These are phyloP conservation scores for Psophocarpus tetragonolobus DNA, from an alignment of 306 rosid genomes.

Conservation along the genomic window DNA sequence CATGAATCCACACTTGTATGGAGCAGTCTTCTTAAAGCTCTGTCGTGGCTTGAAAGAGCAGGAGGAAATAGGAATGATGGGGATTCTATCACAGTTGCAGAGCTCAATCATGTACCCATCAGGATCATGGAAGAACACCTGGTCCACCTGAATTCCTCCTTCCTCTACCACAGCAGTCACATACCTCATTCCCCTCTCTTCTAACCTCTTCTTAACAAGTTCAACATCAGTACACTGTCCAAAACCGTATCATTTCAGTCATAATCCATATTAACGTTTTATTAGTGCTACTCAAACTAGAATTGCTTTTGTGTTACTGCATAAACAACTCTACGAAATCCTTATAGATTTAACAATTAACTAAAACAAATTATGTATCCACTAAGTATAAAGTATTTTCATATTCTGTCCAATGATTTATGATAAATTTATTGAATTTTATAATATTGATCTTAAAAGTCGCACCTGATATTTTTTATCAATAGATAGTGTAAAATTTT, in stretches of 20 bases:
- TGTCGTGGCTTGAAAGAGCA: slow-evolving; percentile 61
- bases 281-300: neutral
- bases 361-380: neutral
- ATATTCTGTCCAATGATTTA: neutral
- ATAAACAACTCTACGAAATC: too few species aligned
- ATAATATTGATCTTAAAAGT: too few species aligned
- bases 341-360: neutral
- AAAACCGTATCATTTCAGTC: neutral
- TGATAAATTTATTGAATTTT: neutral
- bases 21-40: slow-evolving; percentile 55
- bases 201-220: slow-evolving; percentile 68
- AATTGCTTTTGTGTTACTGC: neutral
- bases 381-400: neutral
- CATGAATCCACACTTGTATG: slow-evolving; percentile 67
- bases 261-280: neutral
- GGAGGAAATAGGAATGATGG: slow-evolving; percentile 64
- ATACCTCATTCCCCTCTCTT: slow-evolving; percentile 71
- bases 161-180: slow-evolving; percentile 77
- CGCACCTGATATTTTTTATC: too few species aligned
- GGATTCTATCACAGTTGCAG: slow-evolving; percentile 79
- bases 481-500: too few species aligned
- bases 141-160: slow-evolving; percentile 61
- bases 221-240: slow-evolving; percentile 78
- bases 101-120: slow-evolving; percentile 85
- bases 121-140: slow-evolving; percentile 87